Base-by-base conservation (phyloP, 2,329 filamentous ascomycete species). In the Verticillium alfalfae region DNA sequence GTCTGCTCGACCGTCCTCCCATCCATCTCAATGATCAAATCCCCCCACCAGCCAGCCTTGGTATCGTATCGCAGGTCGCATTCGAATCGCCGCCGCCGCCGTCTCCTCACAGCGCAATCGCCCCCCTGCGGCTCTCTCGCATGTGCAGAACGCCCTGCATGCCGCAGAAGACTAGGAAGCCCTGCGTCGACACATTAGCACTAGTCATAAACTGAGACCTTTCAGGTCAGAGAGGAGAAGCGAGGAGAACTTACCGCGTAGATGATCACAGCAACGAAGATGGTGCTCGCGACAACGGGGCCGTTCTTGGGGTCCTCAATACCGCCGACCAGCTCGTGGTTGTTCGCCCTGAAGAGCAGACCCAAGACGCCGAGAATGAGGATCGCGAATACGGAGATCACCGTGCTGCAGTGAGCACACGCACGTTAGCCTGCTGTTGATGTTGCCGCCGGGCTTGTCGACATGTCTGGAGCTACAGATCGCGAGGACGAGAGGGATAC, bases 121-220 rank as follows among this genome's bases (percentile, higher is more conserved):
- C 90, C 66, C 93, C 93, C 73, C 90, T 84, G 75, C 91, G 84
- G 77, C 87, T 92, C 76, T 93, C 89, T 75, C 92, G 88, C 70
- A 92, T 78, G 76, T 98, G 93, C 64, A 97, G 84, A 71, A 90
- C 86, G 66, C 93, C 94, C 76, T 98, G 94, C 67, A 93, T 86
- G 62, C 89, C 91, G 77, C 94, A 98, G 79, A 96, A 97, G 58
- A 96, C 83, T 61, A 97, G 85, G 82, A 98, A 98, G 18, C 84
- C 88, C 93, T 96, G 38, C 16, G 15, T 5, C 22, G n/a, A 16
- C 16, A 10, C n/a, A 37, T 58, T n/a, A 58, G 38, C 22, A 36
- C 12, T 5, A 10, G 26, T 31, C 26, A 31, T 5, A 31, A 31
- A 31, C 26, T 31, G 26, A 31, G 12, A 18, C 18, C 9, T 5